phyloP scores from a whole-genome alignment of 306 rosid species.

The Glycyrrhiza uralensis region DNA sequence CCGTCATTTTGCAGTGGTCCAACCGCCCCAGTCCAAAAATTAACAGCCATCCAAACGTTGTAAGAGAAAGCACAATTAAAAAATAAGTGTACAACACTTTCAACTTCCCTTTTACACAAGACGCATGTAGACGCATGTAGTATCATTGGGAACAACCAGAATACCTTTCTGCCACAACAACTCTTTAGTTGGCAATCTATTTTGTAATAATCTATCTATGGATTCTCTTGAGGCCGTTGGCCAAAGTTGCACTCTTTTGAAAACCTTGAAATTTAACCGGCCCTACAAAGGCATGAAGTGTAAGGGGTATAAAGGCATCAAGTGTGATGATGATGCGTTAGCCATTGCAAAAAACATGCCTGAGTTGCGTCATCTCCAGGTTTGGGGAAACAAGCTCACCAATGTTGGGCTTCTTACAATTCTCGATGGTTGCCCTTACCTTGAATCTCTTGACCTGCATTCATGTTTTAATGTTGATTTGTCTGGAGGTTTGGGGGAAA shows the following conservation, averaged over 20 bases:
- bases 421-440: constrained; percentile 50
- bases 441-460: constrained; percentile 57
- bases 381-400: constrained; percentile 44
- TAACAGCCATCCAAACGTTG: too few relatives aligned
- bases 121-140: too few relatives aligned
- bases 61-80: too few relatives aligned
- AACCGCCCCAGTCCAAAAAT: too few relatives aligned
- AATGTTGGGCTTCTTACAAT: constrained; percentile 47
- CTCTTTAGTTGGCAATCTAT: too few relatives aligned
- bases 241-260: constrained; percentile 41
- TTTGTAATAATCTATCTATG: background rate
- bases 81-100: too few relatives aligned
- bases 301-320: background rate
- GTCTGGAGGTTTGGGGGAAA: constrained; percentile 26
- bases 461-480: constrained; percentile 36
- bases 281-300: background rate
- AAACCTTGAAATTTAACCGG: constrained; percentile 37
- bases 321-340: constrained; percentile 35
- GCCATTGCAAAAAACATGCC: constrained; percentile 45
- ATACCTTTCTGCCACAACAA: too few relatives aligned
- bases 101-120: too few relatives aligned
- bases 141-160: too few relatives aligned
- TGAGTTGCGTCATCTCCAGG: constrained; percentile 40
- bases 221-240: constrained; percentile 43
- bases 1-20: too few relatives aligned